A percentile compares a stretch with the other conserved stretches of the same genome.
phyloP scores from a whole-genome alignment of 2,329 filamentous ascomycete species.

The Trichoderma sp. region DNA sequence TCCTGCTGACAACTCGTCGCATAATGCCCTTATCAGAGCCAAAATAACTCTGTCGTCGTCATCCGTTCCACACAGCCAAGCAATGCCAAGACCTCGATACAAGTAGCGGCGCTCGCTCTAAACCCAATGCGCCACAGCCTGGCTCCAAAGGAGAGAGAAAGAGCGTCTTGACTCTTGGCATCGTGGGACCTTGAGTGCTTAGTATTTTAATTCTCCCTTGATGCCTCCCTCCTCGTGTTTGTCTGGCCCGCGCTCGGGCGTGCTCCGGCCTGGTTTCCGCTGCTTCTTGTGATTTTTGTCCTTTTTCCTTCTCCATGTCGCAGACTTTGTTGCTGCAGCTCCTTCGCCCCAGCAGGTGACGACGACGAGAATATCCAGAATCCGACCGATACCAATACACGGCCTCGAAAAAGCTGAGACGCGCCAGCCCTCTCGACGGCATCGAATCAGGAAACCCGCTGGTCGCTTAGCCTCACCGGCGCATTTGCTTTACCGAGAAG shows the following conservation, averaged over 20 bases:
- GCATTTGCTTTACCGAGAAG: not conserved
- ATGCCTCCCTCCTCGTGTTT: conserved; percentile 8
- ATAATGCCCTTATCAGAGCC: not conserved
- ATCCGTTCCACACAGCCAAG: conserved; percentile 10
- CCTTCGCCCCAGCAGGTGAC: conserved; percentile 3
- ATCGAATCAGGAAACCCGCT: not conserved
- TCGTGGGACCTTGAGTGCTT: conserved; percentile 24
- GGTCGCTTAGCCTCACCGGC: not conserved
- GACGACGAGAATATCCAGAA: not conserved
- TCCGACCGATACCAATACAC: not conserved
- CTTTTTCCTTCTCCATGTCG: not conserved
- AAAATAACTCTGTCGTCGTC: not conserved
- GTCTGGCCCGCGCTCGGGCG: not conserved
- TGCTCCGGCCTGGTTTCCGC: not conserved
- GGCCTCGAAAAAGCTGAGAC: not conserved
- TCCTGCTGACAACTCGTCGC: not conserved
- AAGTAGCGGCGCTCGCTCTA: conserved; percentile 28
- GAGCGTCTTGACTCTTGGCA: conserved; percentile 21
- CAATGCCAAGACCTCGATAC: conserved; percentile 27
- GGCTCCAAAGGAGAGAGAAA: conserved; percentile 1
- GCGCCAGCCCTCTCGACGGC: not conserved
- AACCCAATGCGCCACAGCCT: conserved; percentile 27
- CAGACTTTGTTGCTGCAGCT: not conserved
- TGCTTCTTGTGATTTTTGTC: not conserved
- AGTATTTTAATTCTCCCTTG: conserved; percentile 13